These are phyloP conservation scores for Cornus kousa DNA, from an alignment of 148 eudicot genomes.

Conservation along the genomic window DNA sequence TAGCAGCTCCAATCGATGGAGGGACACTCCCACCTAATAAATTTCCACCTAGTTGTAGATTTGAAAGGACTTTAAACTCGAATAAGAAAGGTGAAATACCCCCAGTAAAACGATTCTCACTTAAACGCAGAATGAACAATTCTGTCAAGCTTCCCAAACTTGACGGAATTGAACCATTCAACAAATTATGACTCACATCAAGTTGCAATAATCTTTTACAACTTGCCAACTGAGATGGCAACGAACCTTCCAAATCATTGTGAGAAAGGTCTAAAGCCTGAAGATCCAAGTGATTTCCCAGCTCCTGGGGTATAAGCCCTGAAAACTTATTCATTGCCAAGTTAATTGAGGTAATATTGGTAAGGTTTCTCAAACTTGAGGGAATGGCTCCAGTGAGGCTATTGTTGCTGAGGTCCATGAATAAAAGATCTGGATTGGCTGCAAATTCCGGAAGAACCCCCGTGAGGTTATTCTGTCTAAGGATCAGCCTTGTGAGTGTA, in stretches of 20 bases:
- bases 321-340: slow-evolving; percentile 55
- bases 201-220: slow-evolving; percentile 40
- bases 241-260: slow-evolving; percentile 52
- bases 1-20: slow-evolving; percentile 28
- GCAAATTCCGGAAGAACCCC: slow-evolving; percentile 65
- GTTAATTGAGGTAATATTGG: slow-evolving; percentile 40
- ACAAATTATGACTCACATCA: slow-evolving; percentile 48
- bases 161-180: slow-evolving; percentile 58
- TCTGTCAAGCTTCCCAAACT: slow-evolving; percentile 39
- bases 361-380: slow-evolving; percentile 45
- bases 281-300: slow-evolving; percentile 54
- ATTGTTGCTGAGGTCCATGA: slow-evolving; percentile 63
- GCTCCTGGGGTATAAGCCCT: slow-evolving; percentile 54
- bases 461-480: slow-evolving; percentile 54
- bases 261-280: slow-evolving; percentile 45
- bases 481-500: slow-evolving; percentile 52
- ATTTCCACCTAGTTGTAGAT: slow-evolving; percentile 64
- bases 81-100: slow-evolving; percentile 55
- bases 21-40: slow-evolving; percentile 59
- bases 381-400: slow-evolving; percentile 52
- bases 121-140: slow-evolving; percentile 42
- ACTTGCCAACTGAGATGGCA: slow-evolving; percentile 54
- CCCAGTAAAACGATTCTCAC: slow-evolving; percentile 57
- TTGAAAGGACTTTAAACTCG: slow-evolving; percentile 36
- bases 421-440: slow-evolving; percentile 26